Evolutionary conservation across 805 yeast genomes (phyloP).

Genomic region (Lipomyces starkeyi): DNA sequence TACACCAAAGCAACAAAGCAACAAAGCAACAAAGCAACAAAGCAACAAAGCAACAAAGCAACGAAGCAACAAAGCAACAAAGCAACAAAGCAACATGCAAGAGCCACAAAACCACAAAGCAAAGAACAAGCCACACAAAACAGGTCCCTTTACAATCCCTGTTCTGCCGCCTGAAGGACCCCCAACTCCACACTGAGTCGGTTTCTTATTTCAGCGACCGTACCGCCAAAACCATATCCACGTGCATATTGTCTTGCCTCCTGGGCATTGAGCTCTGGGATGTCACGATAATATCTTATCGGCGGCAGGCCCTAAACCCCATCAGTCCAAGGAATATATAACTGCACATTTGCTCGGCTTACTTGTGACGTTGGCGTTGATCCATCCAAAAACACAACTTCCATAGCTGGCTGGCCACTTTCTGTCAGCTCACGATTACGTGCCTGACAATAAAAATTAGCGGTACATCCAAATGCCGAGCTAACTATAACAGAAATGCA

Average conservation of each 20-base stretch:
- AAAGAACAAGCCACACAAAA: too few species aligned
- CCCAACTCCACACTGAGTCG: neutral
- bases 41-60: too few species aligned
- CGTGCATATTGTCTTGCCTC: neutral
- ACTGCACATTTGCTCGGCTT: neutral
- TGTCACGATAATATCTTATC: neutral
- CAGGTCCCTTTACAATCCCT: neutral
- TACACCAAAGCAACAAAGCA: too few species aligned
- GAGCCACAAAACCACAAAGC: too few species aligned
- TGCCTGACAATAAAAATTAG: neutral
- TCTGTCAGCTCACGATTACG: neutral
- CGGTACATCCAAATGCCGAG: neutral
- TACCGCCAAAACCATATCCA: neutral
- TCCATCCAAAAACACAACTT: slow-evolving; percentile 1
- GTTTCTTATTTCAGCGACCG: neutral
- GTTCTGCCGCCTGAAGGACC: neutral
- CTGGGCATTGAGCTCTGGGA: neutral
- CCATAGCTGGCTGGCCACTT: slow-evolving; percentile 1
- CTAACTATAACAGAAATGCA: neutral
- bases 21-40: too few species aligned
- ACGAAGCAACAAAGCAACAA: too few species aligned
- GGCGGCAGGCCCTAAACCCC: neutral
- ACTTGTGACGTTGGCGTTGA: neutral
- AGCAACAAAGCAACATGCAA: too few species aligned
- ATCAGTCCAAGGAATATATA: neutral